Evolutionary conservation across 1,284 basidiomycete genomes (phyloP).

Genomic region (Inonotus obliquus): DNA sequence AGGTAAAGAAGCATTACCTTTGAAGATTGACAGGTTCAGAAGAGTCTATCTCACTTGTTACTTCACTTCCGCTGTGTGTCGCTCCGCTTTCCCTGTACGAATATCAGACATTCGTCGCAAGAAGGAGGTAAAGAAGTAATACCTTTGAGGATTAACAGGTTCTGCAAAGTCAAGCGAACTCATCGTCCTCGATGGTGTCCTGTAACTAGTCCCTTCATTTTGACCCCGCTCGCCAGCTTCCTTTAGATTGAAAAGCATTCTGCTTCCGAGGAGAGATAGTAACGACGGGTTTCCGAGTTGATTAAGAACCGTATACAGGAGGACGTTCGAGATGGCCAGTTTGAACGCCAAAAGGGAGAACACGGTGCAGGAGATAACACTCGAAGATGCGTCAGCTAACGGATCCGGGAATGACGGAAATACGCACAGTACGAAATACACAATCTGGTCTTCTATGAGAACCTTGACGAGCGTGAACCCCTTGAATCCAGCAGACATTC

Average conservation of each 20-base stretch:
- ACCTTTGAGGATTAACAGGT: too few species aligned
- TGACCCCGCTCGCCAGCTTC: background rate
- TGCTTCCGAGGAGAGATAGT: background rate
- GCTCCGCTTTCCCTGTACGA: too few species aligned
- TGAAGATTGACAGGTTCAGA: too few species aligned
- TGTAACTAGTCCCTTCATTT: constrained; percentile 8
- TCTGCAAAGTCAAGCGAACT: background rate
- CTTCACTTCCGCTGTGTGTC: too few species aligned
- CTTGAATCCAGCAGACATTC: background rate
- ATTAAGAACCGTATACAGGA: background rate
- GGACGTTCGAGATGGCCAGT: background rate
- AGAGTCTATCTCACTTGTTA: too few species aligned
- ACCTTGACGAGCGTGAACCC: background rate
- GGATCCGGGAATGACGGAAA: too few species aligned
- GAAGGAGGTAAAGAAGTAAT: too few species aligned
- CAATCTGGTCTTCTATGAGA: background rate
- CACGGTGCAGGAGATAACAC: background rate
- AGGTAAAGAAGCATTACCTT: too few species aligned
- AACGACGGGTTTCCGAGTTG: constrained; percentile 1
- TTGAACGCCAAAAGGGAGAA: background rate
- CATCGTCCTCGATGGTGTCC: background rate
- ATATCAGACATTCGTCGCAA: too few species aligned
- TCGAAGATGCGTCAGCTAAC: background rate
- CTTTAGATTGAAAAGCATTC: background rate
- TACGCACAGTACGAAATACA: background rate